These are phyloP conservation scores for Zasmidium citrigriseum DNA, from an alignment of 2,329 filamentous ascomycete species.

Conservation along the genomic window DNA sequence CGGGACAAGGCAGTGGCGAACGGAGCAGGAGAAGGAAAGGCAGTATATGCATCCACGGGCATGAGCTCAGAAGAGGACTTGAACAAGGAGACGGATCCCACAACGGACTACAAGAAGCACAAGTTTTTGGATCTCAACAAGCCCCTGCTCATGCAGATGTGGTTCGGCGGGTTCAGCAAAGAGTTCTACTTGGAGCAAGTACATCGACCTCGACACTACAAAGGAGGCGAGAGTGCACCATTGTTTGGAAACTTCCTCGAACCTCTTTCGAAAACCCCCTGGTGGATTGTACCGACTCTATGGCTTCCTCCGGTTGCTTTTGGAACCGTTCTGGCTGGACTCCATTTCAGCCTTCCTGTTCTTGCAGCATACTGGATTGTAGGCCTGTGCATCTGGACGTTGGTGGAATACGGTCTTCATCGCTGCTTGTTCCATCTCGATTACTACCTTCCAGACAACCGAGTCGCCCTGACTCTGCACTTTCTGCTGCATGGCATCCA, in stretches of 20 bases:
- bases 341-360: constrained; percentile 56
- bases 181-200: constrained; percentile 97
- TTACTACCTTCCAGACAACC: constrained; percentile 88
- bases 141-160: constrained; percentile 85
- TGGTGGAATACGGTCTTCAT: constrained; percentile 87
- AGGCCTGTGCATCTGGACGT: constrained; percentile 80
- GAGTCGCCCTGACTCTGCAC: constrained; percentile 80
- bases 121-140: constrained; percentile 89
- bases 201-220: constrained; percentile 93
- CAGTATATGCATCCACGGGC: constrained; percentile 67
- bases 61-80: constrained; percentile 89
- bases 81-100: constrained; percentile 77
- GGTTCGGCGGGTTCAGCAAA: constrained; percentile 84
- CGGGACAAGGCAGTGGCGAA: constrained; percentile 40
- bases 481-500: constrained; percentile 96
- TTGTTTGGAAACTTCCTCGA: constrained; percentile 98
- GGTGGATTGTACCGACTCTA: constrained; percentile 82
- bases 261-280: constrained; percentile 90
- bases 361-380: constrained; percentile 64
- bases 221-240: constrained; percentile 85
- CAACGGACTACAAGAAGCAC: constrained; percentile 78
- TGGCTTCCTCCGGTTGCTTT: constrained; percentile 84
- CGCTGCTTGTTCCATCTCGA: constrained; percentile 94
- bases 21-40: constrained; percentile 31
- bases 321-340: constrained; percentile 65